Percentiles rank a stretch among this genome's conserved stretches.
Evolutionary conservation across 305 asterid species (phyloP).

Genomic region (Fraxinus dipetala): DNA sequence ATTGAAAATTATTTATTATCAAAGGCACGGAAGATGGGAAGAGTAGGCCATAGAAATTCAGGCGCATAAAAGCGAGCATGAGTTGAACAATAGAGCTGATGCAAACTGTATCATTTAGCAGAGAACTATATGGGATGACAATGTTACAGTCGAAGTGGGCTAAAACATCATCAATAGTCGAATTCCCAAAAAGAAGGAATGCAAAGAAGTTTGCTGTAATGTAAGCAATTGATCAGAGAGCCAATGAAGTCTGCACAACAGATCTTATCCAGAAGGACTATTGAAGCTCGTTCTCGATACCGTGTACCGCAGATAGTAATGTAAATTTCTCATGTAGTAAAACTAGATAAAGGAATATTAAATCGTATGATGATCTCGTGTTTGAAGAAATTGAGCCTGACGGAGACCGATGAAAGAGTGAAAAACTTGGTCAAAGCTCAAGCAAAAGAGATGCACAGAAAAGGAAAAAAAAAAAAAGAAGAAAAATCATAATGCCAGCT

Average conservation of each 20-base stretch:
- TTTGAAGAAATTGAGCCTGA: too few relatives aligned
- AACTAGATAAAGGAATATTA: too few relatives aligned
- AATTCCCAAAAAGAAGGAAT: conserved; percentile 51
- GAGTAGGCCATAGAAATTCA: conserved; percentile 52
- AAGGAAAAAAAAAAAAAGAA: too few relatives aligned
- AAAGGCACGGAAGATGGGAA: conserved; percentile 41
- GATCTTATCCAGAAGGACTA: conserved; percentile 27
- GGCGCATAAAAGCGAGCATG: conserved; percentile 59
- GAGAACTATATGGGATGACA: conserved; percentile 45
- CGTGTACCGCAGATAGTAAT: too few relatives aligned
- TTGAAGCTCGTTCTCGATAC: too few relatives aligned
- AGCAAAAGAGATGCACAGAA: too few relatives aligned
- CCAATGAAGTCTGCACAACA: conserved; percentile 43
- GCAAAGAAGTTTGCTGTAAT: conserved; percentile 57
- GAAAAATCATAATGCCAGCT: too few relatives aligned
- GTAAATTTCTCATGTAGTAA: too few relatives aligned
- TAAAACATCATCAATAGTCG: conserved; percentile 53
- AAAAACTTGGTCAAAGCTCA: too few relatives aligned
- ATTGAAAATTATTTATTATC: conserved; percentile 23
- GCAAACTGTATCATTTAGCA: conserved; percentile 49
- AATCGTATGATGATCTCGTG: too few relatives aligned
- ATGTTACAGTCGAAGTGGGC: conserved; percentile 48
- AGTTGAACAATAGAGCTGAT: conserved; percentile 57
- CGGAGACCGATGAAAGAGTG: too few relatives aligned
- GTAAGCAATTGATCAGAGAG: conserved; percentile 47